Conservation (phyloP, 2,329 filamentous ascomycete genomes). For the Tetracladium maxilliforme region DNA sequence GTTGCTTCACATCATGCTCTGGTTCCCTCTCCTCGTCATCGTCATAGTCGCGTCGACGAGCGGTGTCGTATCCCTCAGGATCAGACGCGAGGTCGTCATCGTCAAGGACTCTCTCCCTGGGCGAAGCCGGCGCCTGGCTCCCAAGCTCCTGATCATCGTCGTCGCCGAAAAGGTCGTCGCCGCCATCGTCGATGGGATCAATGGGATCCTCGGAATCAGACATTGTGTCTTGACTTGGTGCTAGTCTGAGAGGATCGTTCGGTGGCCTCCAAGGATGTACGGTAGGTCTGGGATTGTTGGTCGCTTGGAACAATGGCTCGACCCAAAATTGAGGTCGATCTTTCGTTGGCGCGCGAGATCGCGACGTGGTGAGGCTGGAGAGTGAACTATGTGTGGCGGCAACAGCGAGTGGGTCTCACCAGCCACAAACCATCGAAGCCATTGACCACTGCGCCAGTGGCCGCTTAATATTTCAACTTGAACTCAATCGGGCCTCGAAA, state of each 20-base stretch:
- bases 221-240: constrained; percentile 45
- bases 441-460: too few species aligned
- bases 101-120: not conserved
- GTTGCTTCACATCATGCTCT: constrained; percentile 21
- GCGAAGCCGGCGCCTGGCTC: not conserved
- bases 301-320: too few species aligned
- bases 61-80: constrained; percentile 26
- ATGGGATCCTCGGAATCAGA: constrained; percentile 35
- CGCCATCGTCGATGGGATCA: constrained; percentile 30
- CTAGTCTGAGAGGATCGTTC: constrained; percentile 40
- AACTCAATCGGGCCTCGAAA: too few species aligned
- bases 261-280: too few species aligned
- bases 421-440: too few species aligned
- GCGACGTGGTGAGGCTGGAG: too few species aligned
- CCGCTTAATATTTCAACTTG: too few species aligned
- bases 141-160: constrained; percentile 21
- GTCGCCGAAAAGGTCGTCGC: constrained; percentile 48
- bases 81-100: constrained; percentile 30
- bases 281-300: too few species aligned
- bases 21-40: constrained; percentile 27
- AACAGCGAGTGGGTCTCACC: too few species aligned
- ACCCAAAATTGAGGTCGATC: too few species aligned
- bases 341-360: too few species aligned
- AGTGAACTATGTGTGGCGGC: too few species aligned
- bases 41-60: constrained; percentile 21